A percentile compares a stretch with the other conserved stretches of the same genome.
Conservation (phyloP, 352 stramenopile genomes). For the Globisporangium middletonii region DNA sequence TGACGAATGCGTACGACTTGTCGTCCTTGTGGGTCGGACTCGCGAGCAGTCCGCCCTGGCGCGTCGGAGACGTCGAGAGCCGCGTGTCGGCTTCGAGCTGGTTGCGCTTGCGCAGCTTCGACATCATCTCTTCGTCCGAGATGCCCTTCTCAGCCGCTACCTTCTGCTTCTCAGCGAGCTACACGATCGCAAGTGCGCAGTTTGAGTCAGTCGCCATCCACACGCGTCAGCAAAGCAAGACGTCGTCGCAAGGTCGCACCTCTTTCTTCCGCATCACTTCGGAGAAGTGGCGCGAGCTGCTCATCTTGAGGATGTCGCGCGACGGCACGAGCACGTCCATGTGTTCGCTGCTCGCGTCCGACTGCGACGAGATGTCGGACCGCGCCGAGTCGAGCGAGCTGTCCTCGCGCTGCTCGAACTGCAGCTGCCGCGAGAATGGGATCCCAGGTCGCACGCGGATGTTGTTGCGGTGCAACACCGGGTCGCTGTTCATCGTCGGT, state of each 20-base stretch:
- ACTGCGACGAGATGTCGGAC: conserved; percentile 34
- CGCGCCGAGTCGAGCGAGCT: conserved; percentile 44
- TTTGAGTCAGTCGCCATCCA: too few species aligned
- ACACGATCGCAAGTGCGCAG: background rate
- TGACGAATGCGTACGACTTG: conserved; percentile 65
- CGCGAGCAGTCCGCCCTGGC: conserved; percentile 27
- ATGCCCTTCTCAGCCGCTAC: conserved; percentile 73
- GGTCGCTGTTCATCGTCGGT: conserved; percentile 62
- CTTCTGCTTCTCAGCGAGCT: conserved; percentile 73
- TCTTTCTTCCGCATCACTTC: conserved; percentile 82
- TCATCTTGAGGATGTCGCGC: conserved; percentile 84
- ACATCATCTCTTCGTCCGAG: conserved; percentile 79
- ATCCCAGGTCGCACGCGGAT: conserved; percentile 43
- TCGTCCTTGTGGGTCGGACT: conserved; percentile 25
- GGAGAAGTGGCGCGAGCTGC: conserved; percentile 72
- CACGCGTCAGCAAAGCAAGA: background rate
- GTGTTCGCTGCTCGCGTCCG: conserved; percentile 23
- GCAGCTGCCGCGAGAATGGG: conserved; percentile 6
- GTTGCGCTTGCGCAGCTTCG: conserved; percentile 69
- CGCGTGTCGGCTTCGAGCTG: conserved; percentile 61
- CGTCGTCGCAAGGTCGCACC: conserved; percentile 21
- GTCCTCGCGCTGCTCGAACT: conserved; percentile 21
- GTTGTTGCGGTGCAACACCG: conserved; percentile 72
- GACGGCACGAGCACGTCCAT: conserved; percentile 64
- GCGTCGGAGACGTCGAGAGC: conserved; percentile 57